Evolutionary conservation across 2,329 filamentous ascomycete species (phyloP), one percentile per base, ranked within the genome.

Genomic region (Elsinoe necatrix): DNA sequence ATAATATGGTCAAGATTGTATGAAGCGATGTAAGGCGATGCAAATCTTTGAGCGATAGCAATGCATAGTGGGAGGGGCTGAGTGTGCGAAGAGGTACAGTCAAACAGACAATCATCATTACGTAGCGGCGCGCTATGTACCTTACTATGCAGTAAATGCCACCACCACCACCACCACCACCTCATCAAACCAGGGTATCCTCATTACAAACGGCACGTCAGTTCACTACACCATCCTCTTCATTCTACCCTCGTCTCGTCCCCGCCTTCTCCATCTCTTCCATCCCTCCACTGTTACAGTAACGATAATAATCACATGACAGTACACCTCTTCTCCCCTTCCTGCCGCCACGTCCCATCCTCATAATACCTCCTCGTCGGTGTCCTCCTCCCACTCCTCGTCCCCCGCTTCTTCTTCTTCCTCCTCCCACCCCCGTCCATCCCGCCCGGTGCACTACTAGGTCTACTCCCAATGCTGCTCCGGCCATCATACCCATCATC

Each of bases 241-340:
- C 14, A 12, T 25, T 25, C 21, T 14, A 25, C 7, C 21, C 23
- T 27, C 21, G 9, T 20, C 18, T 20, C 20, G 14, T 42, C 16
- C 7, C 20, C 39, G 3, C 39, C 16, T n/a, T 42, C 16, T 4
- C 14, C 39, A 20, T 20, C 39, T 20, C n/a, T n/a, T n/a, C n/a
- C n/a, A n/a, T n/a, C 20, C 39, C 16, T 1, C 39, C 3, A 42
- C n/a, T n/a, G n/a, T n/a, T n/a, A n/a, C n/a, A n/a, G n/a, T n/a
- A n/a, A 4, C 6, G 14, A 18, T 34, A 16, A 14, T 14, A n/a
- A 4, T 56, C 37, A 61, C 59, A 61, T 61, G 18, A 61, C 41
- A 41, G 59, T 51, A 59, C 60, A 61, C 43, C 48, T 61, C 48
- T 54, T 61, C n/a, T 52, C 56, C 48, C 58, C 54, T 9, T 23